Conservation (phyloP, 2,329 filamentous ascomycete species). For the Sclerotinia sclerotiorum region DNA sequence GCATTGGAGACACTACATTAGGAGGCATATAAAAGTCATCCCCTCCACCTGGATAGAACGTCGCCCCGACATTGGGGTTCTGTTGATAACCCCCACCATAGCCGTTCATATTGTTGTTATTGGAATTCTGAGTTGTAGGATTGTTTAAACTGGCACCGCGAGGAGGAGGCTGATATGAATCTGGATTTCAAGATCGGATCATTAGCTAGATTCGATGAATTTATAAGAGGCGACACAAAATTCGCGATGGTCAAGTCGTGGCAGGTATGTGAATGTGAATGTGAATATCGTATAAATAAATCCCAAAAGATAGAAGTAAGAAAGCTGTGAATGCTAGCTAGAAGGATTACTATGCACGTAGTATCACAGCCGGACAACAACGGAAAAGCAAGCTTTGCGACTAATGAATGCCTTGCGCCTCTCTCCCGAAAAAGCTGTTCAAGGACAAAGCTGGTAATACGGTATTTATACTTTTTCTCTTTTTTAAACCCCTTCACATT, state of each 20-base stretch:
- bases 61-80: constrained; percentile 52
- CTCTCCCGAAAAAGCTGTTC: not conserved
- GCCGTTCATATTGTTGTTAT: constrained; percentile 24
- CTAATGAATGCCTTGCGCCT: constrained; percentile 8
- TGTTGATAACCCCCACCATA: constrained; percentile 27
- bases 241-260: not conserved
- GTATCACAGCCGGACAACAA: not conserved
- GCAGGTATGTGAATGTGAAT: not conserved
- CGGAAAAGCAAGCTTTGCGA: constrained; percentile 3
- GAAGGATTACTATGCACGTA: constrained; percentile 11
- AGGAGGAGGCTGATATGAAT: constrained; percentile 18
- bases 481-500: not conserved
- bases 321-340: not conserved
- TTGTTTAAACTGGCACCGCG: constrained; percentile 17
- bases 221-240: not conserved
- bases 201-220: not conserved
- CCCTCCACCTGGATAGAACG: constrained; percentile 65
- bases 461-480: not conserved
- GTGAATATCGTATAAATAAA: not conserved
- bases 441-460: not conserved
- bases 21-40: constrained; percentile 66
- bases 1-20: constrained; percentile 67
- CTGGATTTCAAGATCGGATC: not conserved
- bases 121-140: not conserved
- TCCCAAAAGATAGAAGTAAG: not conserved